A percentile compares a stretch with the other conserved stretches of the same genome.
Conservation (phyloP, 1,284 basidiomycete species). For the Apiotrichum laibachii region DNA sequence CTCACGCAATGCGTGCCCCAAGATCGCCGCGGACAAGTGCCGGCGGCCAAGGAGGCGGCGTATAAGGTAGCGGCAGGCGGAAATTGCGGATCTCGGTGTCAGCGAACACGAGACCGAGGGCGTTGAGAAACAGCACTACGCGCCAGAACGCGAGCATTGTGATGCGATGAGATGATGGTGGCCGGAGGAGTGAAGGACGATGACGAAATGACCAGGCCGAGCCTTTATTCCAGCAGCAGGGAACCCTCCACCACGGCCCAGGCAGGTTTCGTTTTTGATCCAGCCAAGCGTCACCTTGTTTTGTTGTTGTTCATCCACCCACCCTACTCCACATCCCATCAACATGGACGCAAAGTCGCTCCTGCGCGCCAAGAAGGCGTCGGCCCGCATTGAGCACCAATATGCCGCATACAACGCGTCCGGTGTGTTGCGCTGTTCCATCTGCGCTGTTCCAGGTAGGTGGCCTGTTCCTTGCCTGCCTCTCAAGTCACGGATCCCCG, state of each 20-base stretch:
- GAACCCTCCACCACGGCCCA: no score
- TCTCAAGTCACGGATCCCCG: no score
- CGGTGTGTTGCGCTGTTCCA: slow-evolving; percentile 45
- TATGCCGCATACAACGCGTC: slow-evolving; percentile 42
- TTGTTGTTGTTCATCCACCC: neutral
- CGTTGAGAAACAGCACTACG: neutral
- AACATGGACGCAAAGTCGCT: slow-evolving; percentile 50
- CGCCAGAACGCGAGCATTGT: neutral
- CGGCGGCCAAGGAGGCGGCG: neutral
- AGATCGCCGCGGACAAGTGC: neutral
- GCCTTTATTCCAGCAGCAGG: no score
- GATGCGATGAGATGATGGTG: neutral
- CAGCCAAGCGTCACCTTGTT: neutral
- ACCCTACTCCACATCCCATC: neutral
- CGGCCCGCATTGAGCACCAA: slow-evolving; percentile 43
- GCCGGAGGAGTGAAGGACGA: neutral
- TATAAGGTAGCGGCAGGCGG: slow-evolving; percentile 22
- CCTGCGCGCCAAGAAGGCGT: slow-evolving; percentile 50
- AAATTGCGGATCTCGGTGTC: slow-evolving; percentile 47
- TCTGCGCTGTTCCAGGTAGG: slow-evolving; percentile 49
- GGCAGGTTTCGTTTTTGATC: no score
- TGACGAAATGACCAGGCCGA: neutral
- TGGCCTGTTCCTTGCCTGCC: no score
- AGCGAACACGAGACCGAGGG: slow-evolving; percentile 16
- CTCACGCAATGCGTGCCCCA: no score